Conservation (phyloP, 2,329 filamentous ascomycete genomes). For the Arachnopeziza araneosa region DNA sequence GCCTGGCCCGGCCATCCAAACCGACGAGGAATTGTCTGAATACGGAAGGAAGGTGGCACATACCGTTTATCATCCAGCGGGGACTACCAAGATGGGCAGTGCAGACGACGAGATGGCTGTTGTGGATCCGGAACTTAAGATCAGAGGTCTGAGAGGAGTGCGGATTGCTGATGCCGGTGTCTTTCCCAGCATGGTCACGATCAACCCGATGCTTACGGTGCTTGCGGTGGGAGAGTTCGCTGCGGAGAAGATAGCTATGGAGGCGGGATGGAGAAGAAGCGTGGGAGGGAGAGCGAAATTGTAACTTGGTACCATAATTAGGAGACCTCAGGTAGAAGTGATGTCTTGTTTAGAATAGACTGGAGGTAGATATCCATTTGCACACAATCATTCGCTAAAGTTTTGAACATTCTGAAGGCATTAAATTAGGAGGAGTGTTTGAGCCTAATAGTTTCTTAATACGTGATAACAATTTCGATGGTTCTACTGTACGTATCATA, state of each 20-base stretch:
- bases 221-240: constrained; percentile 76
- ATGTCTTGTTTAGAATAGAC: too few species aligned
- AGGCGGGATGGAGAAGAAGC: constrained; percentile 55
- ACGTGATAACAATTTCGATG: background rate
- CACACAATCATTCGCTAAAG: background rate
- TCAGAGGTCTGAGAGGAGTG: constrained; percentile 66
- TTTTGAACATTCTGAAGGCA: background rate
- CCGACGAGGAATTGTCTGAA: constrained; percentile 74
- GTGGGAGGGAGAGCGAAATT: constrained; percentile 19
- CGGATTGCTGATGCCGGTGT: constrained; percentile 82
- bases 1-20: constrained; percentile 43
- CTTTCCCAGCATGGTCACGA: constrained; percentile 79
- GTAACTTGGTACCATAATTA: constrained; percentile 10
- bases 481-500: constrained; percentile 30
- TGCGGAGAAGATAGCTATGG: constrained; percentile 75
- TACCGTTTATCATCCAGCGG: constrained; percentile 85
- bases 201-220: constrained; percentile 90
- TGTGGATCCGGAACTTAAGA: constrained; percentile 68
- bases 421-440: background rate
- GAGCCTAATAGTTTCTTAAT: background rate
- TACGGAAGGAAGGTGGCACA: constrained; percentile 79
- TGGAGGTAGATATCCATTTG: background rate
- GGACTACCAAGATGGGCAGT: constrained; percentile 88
- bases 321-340: too few species aligned
- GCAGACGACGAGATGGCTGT: constrained; percentile 65